Conservation (phyloP, 371 early-diverging fungal genomes). For the Mucor plumbeus region DNA sequence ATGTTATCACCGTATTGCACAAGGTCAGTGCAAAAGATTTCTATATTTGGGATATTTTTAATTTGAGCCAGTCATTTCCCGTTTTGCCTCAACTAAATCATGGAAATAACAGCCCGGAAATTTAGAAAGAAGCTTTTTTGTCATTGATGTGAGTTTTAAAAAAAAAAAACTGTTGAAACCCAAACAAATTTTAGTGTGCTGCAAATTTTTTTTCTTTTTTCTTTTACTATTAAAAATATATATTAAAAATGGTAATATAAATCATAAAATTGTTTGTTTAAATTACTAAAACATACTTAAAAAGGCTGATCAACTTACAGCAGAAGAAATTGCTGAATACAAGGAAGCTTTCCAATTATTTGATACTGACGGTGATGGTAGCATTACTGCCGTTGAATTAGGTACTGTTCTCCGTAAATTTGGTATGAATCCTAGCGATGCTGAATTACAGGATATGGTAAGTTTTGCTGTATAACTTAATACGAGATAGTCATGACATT, state of each 20-base stretch:
- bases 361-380: conserved; percentile 56
- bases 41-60: not conserved
- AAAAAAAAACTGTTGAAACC: not conserved
- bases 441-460: conserved; percentile 78
- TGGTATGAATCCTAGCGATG: conserved; percentile 77
- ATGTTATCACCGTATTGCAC: not conserved
- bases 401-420: conserved; percentile 48
- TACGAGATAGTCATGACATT: not conserved
- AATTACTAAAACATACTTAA: not conserved
- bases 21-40: conserved; percentile 1
- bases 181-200: not conserved
- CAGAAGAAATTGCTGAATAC: conserved; percentile 55
- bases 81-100: not conserved
- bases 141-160: not conserved
- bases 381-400: conserved; percentile 47
- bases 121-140: conserved; percentile 1
- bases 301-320: conserved; percentile 53
- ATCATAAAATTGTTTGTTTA: not conserved
- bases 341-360: conserved; percentile 54
- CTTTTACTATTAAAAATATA: not conserved
- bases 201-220: conserved; percentile 6
- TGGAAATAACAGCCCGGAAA: not conserved
- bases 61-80: conserved; percentile 4
- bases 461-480: not conserved
- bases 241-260: not conserved